Base-by-base conservation (phyloP, 768 basidiomycete genomes). In the Chalciporus pseudorubinellus region DNA sequence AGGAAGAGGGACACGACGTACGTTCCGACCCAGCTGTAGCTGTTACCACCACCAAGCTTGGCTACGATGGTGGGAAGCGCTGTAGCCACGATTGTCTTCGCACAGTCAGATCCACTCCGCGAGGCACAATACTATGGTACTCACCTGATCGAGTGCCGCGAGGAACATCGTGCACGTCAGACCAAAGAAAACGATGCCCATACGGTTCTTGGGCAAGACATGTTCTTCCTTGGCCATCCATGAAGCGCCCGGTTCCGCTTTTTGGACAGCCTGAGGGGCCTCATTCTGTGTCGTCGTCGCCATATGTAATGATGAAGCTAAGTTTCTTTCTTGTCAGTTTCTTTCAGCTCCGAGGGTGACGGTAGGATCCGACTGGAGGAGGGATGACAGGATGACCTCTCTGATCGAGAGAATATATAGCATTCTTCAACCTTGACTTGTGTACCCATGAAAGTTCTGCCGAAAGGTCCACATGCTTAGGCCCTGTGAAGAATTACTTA, bases 1-100 rank as follows among this genome's bases (percentile, higher is more conserved):
- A 65, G 1, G 72, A 40, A 28, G 1, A 39, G 6, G 31, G n/a
- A 36, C 0, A 34, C 7, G 19, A 65, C 74, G 14, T 46, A 83
- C 85, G 78, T 84, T 50, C 84, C 84, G 34, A 89, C 83, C 87
- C 88, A 89, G 45, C 84, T 81, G 55, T 89, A 89, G 33, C 73
- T 72, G 13, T 65, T 75, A 6, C 82, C 84, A 22, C 82, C 85
- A 39, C 84, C 81, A 0, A 89, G 75, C 20, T 85, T 63, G n/a
- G 60, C 65, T 11, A 87, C 83, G 44, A 90, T 89, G 0, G 85
- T 87, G 1, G 87, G 87, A 26, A 89, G 69, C n/a, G 87, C 87
- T 7, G 87, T 89, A 10, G 85, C 81, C 11, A 88, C 81, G 51
- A 85, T 84, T 14, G 81, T 83, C 82, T 84, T n/a, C 29, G 38